Percentiles rank a stretch among this genome's conserved stretches.
These are phyloP conservation scores for Tolypocladium tropicale DNA, from an alignment of 2,329 filamentous ascomycete species.

Conservation along the genomic window DNA sequence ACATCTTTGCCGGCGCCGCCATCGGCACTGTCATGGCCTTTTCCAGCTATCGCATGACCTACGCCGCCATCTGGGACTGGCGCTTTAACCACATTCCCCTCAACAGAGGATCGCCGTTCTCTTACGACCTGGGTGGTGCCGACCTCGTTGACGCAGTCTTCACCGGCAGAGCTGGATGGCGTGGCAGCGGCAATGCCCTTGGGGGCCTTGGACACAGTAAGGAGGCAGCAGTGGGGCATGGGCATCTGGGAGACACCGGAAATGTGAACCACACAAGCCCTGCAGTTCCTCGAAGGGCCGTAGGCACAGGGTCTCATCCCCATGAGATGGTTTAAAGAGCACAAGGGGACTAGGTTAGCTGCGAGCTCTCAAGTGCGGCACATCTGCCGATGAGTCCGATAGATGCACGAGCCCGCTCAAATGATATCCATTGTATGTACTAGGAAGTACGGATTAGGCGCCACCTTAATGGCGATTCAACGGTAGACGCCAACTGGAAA, in stretches of 20 bases:
- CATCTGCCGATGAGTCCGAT: too few species aligned
- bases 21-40: conserved; percentile 59
- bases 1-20: conserved; percentile 54
- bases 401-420: too few species aligned
- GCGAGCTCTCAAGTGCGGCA: too few species aligned
- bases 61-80: conserved; percentile 59
- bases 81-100: conserved; percentile 55
- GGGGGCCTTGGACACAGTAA: background rate
- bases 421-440: too few species aligned
- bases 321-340: background rate
- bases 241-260: background rate
- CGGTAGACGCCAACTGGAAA: too few species aligned
- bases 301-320: background rate
- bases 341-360: too few species aligned
- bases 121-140: conserved; percentile 1
- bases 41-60: conserved; percentile 55
- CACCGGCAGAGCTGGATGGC: conserved; percentile 4
- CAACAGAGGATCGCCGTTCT: conserved; percentile 31
- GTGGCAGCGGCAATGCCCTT: background rate
- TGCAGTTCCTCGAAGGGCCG: background rate
- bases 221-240: background rate
- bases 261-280: background rate
- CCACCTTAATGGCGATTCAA: too few species aligned
- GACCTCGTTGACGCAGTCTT: conserved; percentile 3
- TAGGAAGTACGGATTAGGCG: too few species aligned